phyloP scores from a whole-genome alignment of 2,329 filamentous ascomycete genomes.

The Trichoderma citrinoviride region DNA sequence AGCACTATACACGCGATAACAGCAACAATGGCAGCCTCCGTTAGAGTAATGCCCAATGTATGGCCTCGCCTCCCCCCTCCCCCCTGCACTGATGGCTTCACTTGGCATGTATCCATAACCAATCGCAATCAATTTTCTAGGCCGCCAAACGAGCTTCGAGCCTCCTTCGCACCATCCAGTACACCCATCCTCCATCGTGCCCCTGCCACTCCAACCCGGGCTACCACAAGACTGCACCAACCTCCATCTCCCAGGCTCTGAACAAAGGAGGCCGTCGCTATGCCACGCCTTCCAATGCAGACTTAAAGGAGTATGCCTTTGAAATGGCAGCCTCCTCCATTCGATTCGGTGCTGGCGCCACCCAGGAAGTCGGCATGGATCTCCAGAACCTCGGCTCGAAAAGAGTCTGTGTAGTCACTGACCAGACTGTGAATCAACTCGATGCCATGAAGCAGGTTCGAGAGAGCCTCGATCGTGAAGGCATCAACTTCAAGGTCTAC shows the following conservation, averaged over 20 bases:
- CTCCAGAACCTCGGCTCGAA: conserved; percentile 86
- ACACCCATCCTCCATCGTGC: conserved; percentile 80
- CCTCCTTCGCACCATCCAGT: conserved; percentile 85
- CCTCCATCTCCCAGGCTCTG: conserved; percentile 50
- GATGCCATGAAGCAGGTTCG: conserved; percentile 87
- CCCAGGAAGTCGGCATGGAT: conserved; percentile 97
- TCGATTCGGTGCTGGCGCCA: conserved; percentile 88
- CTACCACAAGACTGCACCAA: conserved; percentile 65
- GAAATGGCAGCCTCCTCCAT: conserved; percentile 97
- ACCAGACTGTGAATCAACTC: conserved; percentile 74
- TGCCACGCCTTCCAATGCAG: conserved; percentile 68
- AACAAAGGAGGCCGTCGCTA: conserved; percentile 47
- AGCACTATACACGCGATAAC: not conserved
- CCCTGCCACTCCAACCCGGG: conserved; percentile 90
- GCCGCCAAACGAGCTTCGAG: conserved; percentile 64
- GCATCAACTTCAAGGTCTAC: conserved; percentile 77
- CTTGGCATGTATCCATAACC: not conserved
- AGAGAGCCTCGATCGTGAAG: conserved; percentile 74
- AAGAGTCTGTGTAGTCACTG: conserved; percentile 89
- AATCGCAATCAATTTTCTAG: conserved; percentile 34
- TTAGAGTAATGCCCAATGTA: conserved; percentile 20
- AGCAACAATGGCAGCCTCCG: not conserved
- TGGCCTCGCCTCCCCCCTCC: not conserved
- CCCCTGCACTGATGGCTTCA: not conserved
- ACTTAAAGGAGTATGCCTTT: conserved; percentile 93